A percentile compares a stretch with the other conserved stretches of the same genome.
Evolutionary conservation across 139 green algal species (phyloP).

Genomic region (Zygnema cylindricum): DNA sequence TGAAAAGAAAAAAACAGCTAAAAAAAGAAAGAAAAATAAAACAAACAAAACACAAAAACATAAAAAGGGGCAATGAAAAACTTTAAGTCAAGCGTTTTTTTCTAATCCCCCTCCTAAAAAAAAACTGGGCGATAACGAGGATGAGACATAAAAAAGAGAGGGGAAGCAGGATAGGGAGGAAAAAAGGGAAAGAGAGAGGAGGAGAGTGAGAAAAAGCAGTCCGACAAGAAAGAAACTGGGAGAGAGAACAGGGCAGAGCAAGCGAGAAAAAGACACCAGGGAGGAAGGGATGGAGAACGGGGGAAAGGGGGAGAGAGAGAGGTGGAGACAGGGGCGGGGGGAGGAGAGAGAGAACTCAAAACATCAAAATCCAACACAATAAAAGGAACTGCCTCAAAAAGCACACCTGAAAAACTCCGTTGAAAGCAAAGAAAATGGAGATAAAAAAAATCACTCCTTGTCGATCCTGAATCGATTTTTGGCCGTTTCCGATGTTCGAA

Average conservation of each 20-base stretch:
- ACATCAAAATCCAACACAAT: not conserved
- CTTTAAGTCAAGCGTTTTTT: too few species aligned
- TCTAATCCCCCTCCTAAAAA: not conserved
- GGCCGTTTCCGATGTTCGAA: conserved; percentile 56
- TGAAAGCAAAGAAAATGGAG: conserved; percentile 57
- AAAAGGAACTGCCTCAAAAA: not conserved
- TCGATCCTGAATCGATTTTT: conserved; percentile 56
- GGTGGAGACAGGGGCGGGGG: not conserved
- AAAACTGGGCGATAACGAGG: not conserved
- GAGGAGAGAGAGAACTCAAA: not conserved
- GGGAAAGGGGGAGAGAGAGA: not conserved
- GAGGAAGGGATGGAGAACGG: not conserved
- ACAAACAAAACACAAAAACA: too few species aligned
- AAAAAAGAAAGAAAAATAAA: too few species aligned
- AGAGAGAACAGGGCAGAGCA: not conserved
- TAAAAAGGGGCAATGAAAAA: too few species aligned
- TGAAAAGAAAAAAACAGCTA: too few species aligned
- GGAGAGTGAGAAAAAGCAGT: conserved; percentile 8
- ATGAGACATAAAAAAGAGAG: not conserved
- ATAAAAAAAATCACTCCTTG: conserved; percentile 62
- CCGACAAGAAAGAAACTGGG: too few species aligned
- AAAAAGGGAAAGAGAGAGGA: not conserved
- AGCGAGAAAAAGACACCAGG: not conserved
- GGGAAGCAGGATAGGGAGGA: not conserved
- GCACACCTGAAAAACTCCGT: conserved; percentile 48